Evolutionary conservation across 1,139 yeast species (phyloP).

Genomic region (Kluyveromyces marxianus): DNA sequence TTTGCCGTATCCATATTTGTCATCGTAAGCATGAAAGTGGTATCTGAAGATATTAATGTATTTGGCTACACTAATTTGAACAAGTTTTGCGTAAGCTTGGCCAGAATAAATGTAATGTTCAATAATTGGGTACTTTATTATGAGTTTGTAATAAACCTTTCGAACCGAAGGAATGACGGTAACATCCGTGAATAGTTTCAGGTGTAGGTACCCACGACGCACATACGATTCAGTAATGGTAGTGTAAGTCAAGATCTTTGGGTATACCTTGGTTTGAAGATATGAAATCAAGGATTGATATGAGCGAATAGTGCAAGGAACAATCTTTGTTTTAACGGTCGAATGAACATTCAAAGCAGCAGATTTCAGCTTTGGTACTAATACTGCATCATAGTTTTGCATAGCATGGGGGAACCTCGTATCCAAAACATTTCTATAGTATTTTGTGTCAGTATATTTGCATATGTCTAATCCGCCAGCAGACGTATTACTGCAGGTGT

Average conservation of each 20-base stretch:
- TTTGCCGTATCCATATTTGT: constrained; percentile 3
- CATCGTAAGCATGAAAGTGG: not conserved
- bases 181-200: not conserved
- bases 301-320: not conserved
- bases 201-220: not conserved
- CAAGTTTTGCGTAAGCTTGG: not conserved
- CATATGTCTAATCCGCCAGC: not conserved
- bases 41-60: not conserved
- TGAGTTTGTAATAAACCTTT: not conserved
- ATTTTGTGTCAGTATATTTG: constrained; percentile 3
- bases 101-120: not conserved
- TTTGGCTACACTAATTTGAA: not conserved
- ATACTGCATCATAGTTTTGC: not conserved
- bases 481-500: not conserved
- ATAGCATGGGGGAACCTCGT: not conserved
- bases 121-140: constrained; percentile 1
- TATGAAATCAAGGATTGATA: not conserved
- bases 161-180: not conserved
- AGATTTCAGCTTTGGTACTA: not conserved
- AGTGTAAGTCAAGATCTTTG: not conserved
- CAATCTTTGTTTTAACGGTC: not conserved
- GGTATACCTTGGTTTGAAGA: not conserved
- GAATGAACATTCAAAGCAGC: not conserved
- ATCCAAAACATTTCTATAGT: not conserved
- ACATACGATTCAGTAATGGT: not conserved